phyloP scores from a whole-genome alignment of 116 monocot genomes.

The Dioscorea cayenensis region DNA sequence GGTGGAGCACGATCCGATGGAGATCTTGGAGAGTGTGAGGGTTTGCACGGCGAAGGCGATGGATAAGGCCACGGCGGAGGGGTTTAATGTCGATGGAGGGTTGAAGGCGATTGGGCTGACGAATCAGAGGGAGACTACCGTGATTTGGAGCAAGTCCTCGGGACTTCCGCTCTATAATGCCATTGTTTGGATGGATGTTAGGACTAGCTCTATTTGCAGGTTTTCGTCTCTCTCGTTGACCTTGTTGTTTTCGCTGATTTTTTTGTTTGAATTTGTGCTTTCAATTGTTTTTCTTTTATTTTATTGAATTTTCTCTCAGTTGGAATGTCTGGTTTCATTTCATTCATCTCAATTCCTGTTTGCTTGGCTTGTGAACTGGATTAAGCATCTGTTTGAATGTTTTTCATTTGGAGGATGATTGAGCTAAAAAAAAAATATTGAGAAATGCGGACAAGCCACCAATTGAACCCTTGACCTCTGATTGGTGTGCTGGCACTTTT shows the following conservation, averaged over 20 bases:
- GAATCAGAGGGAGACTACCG: constrained; percentile 91
- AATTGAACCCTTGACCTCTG: too few relatives aligned
- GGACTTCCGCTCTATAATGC: constrained; percentile 87
- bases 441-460: too few relatives aligned
- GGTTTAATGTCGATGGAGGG: constrained; percentile 62
- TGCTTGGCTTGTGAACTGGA: too few relatives aligned
- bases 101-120: constrained; percentile 83
- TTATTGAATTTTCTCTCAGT: too few relatives aligned
- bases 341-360: too few relatives aligned
- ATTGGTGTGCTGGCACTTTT: too few relatives aligned
- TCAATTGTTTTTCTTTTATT: too few relatives aligned
- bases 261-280: not conserved
- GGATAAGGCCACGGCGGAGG: constrained; percentile 78
- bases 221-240: constrained; percentile 5
- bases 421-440: too few relatives aligned
- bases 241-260: not conserved
- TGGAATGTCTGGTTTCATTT: too few relatives aligned
- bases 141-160: constrained; percentile 83
- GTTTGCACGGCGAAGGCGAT: constrained; percentile 82
- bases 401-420: too few relatives aligned
- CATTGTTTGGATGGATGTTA: constrained; percentile 95
- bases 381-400: too few relatives aligned
- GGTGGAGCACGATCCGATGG: constrained; percentile 94
- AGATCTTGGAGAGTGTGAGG: constrained; percentile 83
- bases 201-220: constrained; percentile 87